Percentiles rank a stretch among this genome's conserved stretches.
phyloP scores from a whole-genome alignment of 1,284 basidiomycete species.

The Entoloma clypeatum region DNA sequence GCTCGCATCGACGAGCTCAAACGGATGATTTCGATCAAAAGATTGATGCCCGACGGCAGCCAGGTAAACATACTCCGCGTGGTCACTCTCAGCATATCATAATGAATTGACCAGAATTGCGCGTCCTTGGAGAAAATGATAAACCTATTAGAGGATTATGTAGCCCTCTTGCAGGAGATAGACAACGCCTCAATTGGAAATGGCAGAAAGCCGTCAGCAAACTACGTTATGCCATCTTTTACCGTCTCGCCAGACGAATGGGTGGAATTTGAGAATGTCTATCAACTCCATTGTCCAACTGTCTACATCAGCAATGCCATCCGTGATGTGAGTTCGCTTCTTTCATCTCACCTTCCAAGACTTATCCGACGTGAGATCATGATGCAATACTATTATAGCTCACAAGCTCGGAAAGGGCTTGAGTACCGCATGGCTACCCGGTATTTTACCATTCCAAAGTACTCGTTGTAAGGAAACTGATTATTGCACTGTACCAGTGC shows the following conservation, averaged over 20 bases:
- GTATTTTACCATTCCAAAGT: constrained; percentile 36
- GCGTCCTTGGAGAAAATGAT: constrained; percentile 48
- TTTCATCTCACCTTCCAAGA: constrained; percentile 1
- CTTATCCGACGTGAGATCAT: constrained; percentile 52
- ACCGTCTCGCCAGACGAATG: constrained; percentile 68
- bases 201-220: constrained; percentile 32
- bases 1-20: constrained; percentile 53
- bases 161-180: constrained; percentile 48
- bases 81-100: constrained; percentile 1
- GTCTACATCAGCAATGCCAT: constrained; percentile 79
- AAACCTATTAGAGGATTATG: constrained; percentile 57
- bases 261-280: constrained; percentile 86
- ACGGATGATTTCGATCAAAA: constrained; percentile 26
- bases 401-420: constrained; percentile 68
- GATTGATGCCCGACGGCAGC: constrained; percentile 10
- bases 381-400: constrained; percentile 89
- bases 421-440: constrained; percentile 88
- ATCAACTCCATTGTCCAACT: constrained; percentile 86
- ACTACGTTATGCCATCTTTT: constrained; percentile 65
- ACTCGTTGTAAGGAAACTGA: constrained; percentile 3
- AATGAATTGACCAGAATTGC: constrained; percentile 18
- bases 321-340: constrained; percentile 57
- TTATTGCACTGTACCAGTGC: constrained; percentile 46
- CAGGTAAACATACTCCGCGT: constrained; percentile 8
- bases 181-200: constrained; percentile 34